Conservation (phyloP, 2,329 filamentous ascomycete genomes). For the Calonectria montana region DNA sequence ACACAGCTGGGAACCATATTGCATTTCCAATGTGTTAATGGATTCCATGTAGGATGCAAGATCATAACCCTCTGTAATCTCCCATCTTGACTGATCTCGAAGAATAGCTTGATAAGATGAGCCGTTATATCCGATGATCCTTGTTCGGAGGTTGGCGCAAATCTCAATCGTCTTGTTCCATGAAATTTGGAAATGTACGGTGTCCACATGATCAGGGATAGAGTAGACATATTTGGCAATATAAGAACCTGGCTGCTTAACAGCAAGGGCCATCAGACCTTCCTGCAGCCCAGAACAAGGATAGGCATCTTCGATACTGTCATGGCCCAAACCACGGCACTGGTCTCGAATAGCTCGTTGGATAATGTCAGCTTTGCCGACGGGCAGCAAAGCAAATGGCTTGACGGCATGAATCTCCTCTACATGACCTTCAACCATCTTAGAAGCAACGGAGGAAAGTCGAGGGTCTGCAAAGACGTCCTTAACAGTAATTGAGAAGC, state of each 20-base stretch:
- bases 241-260: conserved; percentile 3
- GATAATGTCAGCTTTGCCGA: not conserved
- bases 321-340: not conserved
- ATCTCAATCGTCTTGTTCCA: not conserved
- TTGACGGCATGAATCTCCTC: not conserved
- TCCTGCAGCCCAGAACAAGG: conserved; percentile 9
- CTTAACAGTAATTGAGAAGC: conserved; percentile 6
- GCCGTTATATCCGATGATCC: not conserved
- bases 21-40: not conserved
- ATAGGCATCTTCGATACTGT: not conserved
- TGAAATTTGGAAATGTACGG: not conserved
- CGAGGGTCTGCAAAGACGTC: conserved; percentile 13
- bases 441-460: not conserved
- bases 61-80: not conserved
- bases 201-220: not conserved
- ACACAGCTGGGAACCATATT: not conserved
- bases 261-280: not conserved
- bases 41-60: conserved; percentile 4
- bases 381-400: not conserved
- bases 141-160: not conserved
- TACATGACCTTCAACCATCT: not conserved
- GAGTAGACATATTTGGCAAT: conserved; percentile 8
- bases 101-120: conserved; percentile 3
- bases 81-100: not conserved
- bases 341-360: not conserved